A percentile compares a stretch with the other conserved stretches of the same genome.
These are phyloP conservation scores for Papiliotrema fonsecae DNA, from an alignment of 1,284 basidiomycete species.

Conservation along the genomic window DNA sequence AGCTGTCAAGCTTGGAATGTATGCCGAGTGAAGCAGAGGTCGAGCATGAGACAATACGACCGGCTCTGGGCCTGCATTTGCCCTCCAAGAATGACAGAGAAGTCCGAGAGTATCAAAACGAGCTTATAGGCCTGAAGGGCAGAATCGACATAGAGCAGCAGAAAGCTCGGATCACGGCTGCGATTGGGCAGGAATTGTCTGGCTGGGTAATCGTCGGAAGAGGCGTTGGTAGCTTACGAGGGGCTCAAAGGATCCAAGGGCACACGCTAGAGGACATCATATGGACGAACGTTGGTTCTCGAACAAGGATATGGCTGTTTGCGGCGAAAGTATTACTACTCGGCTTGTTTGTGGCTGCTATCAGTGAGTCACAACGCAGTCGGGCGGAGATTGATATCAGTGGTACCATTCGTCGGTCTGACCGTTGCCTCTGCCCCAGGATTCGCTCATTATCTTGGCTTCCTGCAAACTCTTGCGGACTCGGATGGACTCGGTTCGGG, in stretches of 20 bases:
- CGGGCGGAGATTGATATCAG: slow-evolving; percentile 47
- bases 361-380: slow-evolving; percentile 53
- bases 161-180: slow-evolving; percentile 62
- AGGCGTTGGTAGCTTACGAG: slow-evolving; percentile 61
- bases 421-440: slow-evolving; percentile 64
- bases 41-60: too few species aligned
- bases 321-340: slow-evolving; percentile 57
- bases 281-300: slow-evolving; percentile 67
- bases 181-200: slow-evolving; percentile 58
- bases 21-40: too few species aligned
- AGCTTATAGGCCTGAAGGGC: slow-evolving; percentile 62
- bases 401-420: slow-evolving; percentile 64
- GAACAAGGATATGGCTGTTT: slow-evolving; percentile 54
- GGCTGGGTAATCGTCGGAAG: slow-evolving; percentile 72
- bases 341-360: slow-evolving; percentile 55
- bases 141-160: slow-evolving; percentile 64
- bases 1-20: too few species aligned
- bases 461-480: slow-evolving; percentile 57
- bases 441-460: slow-evolving; percentile 60
- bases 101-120: background rate
- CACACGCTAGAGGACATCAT: slow-evolving; percentile 71
- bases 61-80: background rate
- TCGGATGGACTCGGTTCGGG: slow-evolving; percentile 57
- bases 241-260: slow-evolving; percentile 65
- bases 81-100: background rate